A percentile compares a stretch with the other conserved stretches of the same genome.
Evolutionary conservation across 129 eudicot species (phyloP).

Genomic region (Escallonia herrerae): DNA sequence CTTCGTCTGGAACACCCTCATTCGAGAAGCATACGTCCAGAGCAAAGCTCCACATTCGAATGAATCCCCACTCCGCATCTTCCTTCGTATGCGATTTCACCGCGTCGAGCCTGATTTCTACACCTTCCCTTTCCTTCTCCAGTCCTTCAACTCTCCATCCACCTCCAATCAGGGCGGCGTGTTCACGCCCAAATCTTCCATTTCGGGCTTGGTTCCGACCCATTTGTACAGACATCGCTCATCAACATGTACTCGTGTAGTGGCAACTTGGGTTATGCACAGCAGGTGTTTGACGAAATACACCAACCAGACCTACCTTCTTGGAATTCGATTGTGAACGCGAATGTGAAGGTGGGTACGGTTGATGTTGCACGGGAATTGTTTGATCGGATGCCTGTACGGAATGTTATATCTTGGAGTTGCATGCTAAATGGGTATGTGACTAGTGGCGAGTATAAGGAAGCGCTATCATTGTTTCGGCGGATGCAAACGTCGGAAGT

Average conservation of each 20-base stretch:
- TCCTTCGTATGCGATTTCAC: conserved; percentile 16
- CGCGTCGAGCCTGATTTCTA: conserved; percentile 11
- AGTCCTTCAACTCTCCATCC: conserved; percentile 12
- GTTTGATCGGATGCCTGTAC: conserved; percentile 30
- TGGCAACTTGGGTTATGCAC: conserved; percentile 19
- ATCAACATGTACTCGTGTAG: conserved; percentile 34
- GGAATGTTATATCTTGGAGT: conserved; percentile 45
- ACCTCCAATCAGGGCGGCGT: conserved; percentile 2
- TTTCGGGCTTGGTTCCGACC: conserved; percentile 28
- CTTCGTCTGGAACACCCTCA: conserved; percentile 25
- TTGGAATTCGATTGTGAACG: conserved; percentile 39
- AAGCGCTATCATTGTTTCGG: conserved; percentile 27
- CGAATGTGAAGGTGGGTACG: conserved; percentile 29
- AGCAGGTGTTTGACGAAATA: conserved; percentile 39
- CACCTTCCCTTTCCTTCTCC: conserved; percentile 26
- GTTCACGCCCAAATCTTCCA: conserved; percentile 21
- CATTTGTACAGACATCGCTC: conserved; percentile 40
- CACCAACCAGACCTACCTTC: conserved; percentile 36
- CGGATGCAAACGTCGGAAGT: conserved; percentile 17
- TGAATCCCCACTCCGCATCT: conserved; percentile 15
- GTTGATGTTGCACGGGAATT: conserved; percentile 21
- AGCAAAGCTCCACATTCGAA: too few species aligned
- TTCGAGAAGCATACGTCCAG: conserved; percentile 13
- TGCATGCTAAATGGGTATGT: conserved; percentile 49
- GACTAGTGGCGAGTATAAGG: conserved; percentile 22